phyloP scores from a whole-genome alignment of 768 basidiomycete species.

The Neoboletus magnificus region DNA sequence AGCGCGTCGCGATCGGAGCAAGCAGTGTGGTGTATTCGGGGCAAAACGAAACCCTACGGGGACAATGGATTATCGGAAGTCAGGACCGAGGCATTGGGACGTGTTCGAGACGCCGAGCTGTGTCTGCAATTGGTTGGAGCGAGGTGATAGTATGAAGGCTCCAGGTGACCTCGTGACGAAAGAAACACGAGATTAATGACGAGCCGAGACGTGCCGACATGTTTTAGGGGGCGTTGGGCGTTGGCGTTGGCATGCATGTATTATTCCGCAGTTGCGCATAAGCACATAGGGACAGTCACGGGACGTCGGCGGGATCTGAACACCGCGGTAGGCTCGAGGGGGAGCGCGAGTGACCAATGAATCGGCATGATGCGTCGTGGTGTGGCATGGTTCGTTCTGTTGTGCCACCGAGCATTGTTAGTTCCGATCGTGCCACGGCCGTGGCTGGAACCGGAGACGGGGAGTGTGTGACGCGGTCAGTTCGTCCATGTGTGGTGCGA shows the following conservation, averaged over 20 bases:
- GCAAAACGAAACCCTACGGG: constrained; percentile 5
- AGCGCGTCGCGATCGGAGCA: background rate
- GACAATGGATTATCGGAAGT: background rate
- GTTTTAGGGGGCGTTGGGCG: constrained; percentile 7
- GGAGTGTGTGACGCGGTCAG: background rate
- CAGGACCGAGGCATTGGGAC: background rate
- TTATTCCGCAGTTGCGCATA: background rate
- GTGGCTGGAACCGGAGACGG: constrained; percentile 1
- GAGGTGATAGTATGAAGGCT: background rate
- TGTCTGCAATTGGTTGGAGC: background rate
- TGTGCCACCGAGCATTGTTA: background rate
- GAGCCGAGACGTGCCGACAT: background rate
- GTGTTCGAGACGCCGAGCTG: background rate
- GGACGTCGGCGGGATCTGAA: background rate
- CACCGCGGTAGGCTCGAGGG: background rate
- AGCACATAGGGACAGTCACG: background rate
- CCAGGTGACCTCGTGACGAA: background rate
- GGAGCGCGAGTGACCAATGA: background rate
- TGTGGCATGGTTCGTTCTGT: background rate
- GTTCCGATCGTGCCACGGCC: constrained; percentile 11
- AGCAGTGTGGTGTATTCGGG: background rate
- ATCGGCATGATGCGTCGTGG: background rate
- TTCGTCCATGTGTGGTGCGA: background rate
- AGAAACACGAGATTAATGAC: background rate
- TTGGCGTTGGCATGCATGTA: background rate